phyloP scores from a whole-genome alignment of 2,329 filamentous ascomycete species.

The Trichoderma asperellum region DNA sequence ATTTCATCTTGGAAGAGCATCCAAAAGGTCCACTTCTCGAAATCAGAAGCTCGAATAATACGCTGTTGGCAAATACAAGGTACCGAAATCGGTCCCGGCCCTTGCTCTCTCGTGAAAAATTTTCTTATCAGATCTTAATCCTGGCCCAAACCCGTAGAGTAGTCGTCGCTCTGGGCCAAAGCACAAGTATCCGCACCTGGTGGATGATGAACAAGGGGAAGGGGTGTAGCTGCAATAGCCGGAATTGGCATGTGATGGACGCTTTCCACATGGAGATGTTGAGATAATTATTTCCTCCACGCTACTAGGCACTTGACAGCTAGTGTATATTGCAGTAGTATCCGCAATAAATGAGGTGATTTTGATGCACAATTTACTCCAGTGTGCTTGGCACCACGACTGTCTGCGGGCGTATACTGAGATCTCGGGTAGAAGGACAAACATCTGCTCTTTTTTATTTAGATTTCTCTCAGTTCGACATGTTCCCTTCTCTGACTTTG shows the following conservation, averaged over 20 bases:
- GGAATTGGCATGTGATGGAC: conserved; percentile 3
- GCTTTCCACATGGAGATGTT: conserved; percentile 6
- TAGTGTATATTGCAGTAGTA: background rate
- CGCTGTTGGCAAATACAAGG: background rate
- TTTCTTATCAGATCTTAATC: conserved; percentile 23
- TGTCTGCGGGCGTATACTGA: background rate
- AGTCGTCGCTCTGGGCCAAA: background rate
- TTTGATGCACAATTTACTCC: background rate
- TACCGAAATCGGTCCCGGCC: conserved; percentile 17
- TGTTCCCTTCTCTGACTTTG: too few relatives aligned
- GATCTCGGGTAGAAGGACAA: background rate
- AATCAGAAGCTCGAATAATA: background rate
- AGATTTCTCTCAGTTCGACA: too few relatives aligned
- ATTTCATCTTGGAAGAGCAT: conserved; percentile 34
- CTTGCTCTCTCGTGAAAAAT: background rate
- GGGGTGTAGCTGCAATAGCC: background rate
- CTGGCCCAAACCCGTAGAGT: background rate
- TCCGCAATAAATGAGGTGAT: conserved; percentile 14
- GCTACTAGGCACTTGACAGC: background rate
- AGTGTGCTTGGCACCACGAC: background rate
- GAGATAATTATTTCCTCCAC: background rate
- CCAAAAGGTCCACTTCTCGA: conserved; percentile 3
- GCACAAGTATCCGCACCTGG: conserved; percentile 13
- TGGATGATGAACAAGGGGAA: background rate
- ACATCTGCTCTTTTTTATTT: too few relatives aligned